phyloP scores from a whole-genome alignment of 2,329 filamentous ascomycete species.

The Sordariomycetes sp. region DNA sequence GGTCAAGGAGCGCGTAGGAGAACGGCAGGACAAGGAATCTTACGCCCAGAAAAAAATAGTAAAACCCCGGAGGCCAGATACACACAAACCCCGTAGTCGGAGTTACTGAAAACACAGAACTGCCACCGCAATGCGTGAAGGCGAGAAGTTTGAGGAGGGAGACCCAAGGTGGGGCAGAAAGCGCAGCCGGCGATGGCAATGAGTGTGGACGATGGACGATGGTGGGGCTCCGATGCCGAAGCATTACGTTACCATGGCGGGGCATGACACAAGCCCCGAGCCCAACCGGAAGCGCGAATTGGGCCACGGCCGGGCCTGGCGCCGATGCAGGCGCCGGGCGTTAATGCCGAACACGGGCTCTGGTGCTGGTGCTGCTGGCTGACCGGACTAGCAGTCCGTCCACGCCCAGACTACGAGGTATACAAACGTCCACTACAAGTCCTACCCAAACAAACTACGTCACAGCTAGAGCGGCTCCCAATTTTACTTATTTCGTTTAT shows the following conservation, averaged over 20 bases:
- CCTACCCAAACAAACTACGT: neutral
- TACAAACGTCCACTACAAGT: neutral
- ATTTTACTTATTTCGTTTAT: neutral
- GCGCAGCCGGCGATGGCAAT: neutral
- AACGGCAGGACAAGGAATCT: neutral
- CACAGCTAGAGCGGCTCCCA: neutral
- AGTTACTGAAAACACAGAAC: neutral
- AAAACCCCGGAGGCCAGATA: neutral
- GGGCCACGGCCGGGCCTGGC: neutral
- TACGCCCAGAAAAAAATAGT: too few species aligned
- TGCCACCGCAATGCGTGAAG: neutral
- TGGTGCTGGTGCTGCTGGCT: too few species aligned
- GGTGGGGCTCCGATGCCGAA: conserved; percentile 1
- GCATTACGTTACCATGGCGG: conserved; percentile 6
- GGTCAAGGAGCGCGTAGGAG: neutral
- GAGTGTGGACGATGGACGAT: neutral
- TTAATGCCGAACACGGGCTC: too few species aligned
- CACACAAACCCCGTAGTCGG: neutral
- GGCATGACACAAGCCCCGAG: conserved; percentile 3
- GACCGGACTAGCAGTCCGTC: too few species aligned
- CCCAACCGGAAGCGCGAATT: neutral
- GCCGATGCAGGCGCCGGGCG: neutral
- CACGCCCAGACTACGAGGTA: too few species aligned
- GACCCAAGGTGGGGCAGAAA: neutral
- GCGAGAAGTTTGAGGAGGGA: neutral